Base-by-base conservation (phyloP, 2,329 filamentous ascomycete species). In the Xylariaceae sp. region DNA sequence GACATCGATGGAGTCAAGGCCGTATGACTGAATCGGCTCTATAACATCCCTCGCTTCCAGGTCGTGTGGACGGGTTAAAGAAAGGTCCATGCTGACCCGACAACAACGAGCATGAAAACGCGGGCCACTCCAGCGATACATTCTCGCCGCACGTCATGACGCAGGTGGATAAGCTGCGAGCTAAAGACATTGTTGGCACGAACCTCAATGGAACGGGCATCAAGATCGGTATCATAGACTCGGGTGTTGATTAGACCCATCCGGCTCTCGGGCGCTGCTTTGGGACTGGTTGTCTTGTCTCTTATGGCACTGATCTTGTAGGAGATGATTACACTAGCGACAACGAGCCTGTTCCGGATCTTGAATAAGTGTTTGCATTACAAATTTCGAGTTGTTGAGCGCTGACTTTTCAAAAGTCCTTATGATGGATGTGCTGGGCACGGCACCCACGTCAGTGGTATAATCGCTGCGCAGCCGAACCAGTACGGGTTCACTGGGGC, bases 261-360 rank as follows among this genome's bases (percentile, higher is more conserved):
- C 77, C 80, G 2, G 77, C 79, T 22, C 72, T 86, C 0, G 82
- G 82, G 27, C 80, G 79, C 37, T 81, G 81, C 56, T 84, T 83
- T 57, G 82, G 82, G 2, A 56, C 68, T 1, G 77, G 72, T 11
- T 83, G 75, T 53, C 67, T 83, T 33, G 76, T 85, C 16, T 68
- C 71, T 3, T 76, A 73, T 47, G 82, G 82, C 23, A 50, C 46
- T 34, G 59, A 62, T 37, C 45, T 62, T 37, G 59, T 82, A 16
- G 80, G 79, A 16, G 77, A 84, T 44, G 66, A 64, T 38, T 79
- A 74, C 60, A 64, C 53, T 36, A 69, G 69, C 5, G 50, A 43
- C 19, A 63, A 63, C 40, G 54, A 47, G 12, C 60, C 61, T 4
- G 53, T 55, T 8, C 60, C 61, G 4, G 60, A 63, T 44, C 25